These are phyloP conservation scores for Yamadazyma buinensis DNA, from an alignment of 1,139 yeast genomes.

Conservation along the genomic window DNA sequence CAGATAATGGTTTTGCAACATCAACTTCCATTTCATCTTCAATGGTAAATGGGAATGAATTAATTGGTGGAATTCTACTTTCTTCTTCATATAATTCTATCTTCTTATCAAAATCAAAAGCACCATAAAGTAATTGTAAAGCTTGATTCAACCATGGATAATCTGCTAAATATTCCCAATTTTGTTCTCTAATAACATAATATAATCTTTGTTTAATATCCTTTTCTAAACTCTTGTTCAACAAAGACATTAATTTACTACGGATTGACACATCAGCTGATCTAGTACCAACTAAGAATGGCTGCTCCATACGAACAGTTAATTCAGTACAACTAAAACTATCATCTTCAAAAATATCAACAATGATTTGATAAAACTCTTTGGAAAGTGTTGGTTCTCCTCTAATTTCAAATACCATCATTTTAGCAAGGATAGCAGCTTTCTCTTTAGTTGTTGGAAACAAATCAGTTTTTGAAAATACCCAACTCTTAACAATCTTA, in stretches of 20 bases:
- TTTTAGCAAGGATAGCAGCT: conserved; percentile 89
- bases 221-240: conserved; percentile 75
- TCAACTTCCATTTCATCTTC: conserved; percentile 27
- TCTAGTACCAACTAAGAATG: conserved; percentile 91
- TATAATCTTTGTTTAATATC: conserved; percentile 77
- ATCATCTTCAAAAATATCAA: conserved; percentile 84
- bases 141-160: conserved; percentile 96
- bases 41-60: conserved; percentile 36
- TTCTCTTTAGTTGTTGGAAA: conserved; percentile 96
- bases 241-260: conserved; percentile 71
- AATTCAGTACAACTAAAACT: conserved; percentile 80
- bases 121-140: conserved; percentile 76
- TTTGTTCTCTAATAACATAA: conserved; percentile 86
- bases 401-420: conserved; percentile 88
- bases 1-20: conserved; percentile 18
- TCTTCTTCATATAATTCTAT: conserved; percentile 47
- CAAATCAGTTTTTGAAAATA: conserved; percentile 73
- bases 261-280: conserved; percentile 75
- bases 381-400: conserved; percentile 80
- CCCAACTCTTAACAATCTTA: conserved; percentile 82
- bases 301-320: conserved; percentile 95
- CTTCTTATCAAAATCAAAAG: conserved; percentile 53
- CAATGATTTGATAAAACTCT: conserved; percentile 80
- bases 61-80: conserved; percentile 54
- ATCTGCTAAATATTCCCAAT: conserved; percentile 94